These are phyloP conservation scores for Candida yuanshanica DNA, from an alignment of 805 yeast species.

Conservation along the genomic window DNA sequence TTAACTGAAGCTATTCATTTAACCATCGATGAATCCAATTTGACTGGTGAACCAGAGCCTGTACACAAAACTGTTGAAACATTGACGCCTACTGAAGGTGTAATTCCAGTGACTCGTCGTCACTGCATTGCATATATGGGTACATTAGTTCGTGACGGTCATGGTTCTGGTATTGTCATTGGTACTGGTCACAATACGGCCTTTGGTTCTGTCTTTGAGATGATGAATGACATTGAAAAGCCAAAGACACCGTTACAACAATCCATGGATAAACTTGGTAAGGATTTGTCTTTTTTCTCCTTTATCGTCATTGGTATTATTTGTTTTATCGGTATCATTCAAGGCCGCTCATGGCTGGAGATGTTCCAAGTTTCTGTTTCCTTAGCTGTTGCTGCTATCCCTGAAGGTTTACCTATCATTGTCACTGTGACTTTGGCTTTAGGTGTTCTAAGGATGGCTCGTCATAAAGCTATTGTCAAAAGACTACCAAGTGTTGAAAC, in stretches of 20 bases:
- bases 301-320: slow-evolving; percentile 88
- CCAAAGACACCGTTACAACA: slow-evolving; percentile 96
- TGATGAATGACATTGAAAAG: slow-evolving; percentile 93
- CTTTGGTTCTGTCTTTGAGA: slow-evolving; percentile 89
- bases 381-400: slow-evolving; percentile 97
- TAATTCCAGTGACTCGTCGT: slow-evolving; percentile 61
- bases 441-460: slow-evolving; percentile 96
- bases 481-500: slow-evolving; percentile 94
- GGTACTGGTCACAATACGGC: slow-evolving; percentile 89
- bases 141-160: slow-evolving; percentile 93
- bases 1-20: slow-evolving; percentile 73
- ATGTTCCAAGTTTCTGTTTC: slow-evolving; percentile 98
- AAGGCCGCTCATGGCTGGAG: slow-evolving; percentile 93
- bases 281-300: slow-evolving; percentile 78
- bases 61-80: slow-evolving; percentile 58
- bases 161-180: slow-evolving; percentile 87
- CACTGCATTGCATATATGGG: slow-evolving; percentile 91
- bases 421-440: slow-evolving; percentile 96
- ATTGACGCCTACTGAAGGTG: slow-evolving; percentile 29
- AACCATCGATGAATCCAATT: slow-evolving; percentile 84
- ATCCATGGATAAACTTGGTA: slow-evolving; percentile 93
- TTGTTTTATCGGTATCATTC: slow-evolving; percentile 81
- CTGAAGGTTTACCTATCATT: slow-evolving; percentile 97
- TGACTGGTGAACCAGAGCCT: slow-evolving; percentile 94
- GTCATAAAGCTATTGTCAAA: slow-evolving; percentile 87